These are phyloP conservation scores for Domatiomyces globalis DNA, from an alignment of 2,329 filamentous ascomycete genomes.

Conservation along the genomic window DNA sequence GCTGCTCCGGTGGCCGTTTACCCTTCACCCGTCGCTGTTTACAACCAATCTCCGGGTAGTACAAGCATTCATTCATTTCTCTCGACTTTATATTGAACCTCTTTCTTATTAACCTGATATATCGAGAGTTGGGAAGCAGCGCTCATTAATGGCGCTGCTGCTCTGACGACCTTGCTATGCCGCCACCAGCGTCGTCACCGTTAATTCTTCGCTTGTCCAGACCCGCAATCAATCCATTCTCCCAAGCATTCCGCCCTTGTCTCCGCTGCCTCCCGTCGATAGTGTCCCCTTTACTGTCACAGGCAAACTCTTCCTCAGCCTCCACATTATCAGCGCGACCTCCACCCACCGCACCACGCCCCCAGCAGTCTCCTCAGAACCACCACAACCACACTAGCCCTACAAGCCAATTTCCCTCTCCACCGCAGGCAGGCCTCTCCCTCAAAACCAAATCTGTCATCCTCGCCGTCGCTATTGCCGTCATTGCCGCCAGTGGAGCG, in stretches of 20 bases:
- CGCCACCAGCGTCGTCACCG: background rate
- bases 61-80: too few species aligned
- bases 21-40: too few species aligned
- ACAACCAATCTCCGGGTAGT: too few species aligned
- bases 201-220: background rate
- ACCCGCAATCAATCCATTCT: background rate
- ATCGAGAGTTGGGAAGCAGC: background rate
- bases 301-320: background rate
- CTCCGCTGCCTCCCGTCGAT: background rate
- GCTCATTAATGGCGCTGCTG: background rate
- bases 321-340: background rate
- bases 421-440: background rate
- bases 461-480: slow-evolving; percentile 11
- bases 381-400: background rate
- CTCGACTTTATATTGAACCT: too few species aligned
- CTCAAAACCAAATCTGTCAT: slow-evolving; percentile 8
- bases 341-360: background rate
- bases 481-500: slow-evolving; percentile 11
- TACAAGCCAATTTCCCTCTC: background rate
- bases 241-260: background rate
- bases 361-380: background rate
- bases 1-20: too few species aligned
- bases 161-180: background rate
- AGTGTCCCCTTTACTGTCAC: background rate
- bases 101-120: too few species aligned